A percentile compares a stretch with the other conserved stretches of the same genome.
Evolutionary conservation across 2,329 filamentous ascomycete genomes (phyloP).

Genomic region (Cytospora schulzeri): DNA sequence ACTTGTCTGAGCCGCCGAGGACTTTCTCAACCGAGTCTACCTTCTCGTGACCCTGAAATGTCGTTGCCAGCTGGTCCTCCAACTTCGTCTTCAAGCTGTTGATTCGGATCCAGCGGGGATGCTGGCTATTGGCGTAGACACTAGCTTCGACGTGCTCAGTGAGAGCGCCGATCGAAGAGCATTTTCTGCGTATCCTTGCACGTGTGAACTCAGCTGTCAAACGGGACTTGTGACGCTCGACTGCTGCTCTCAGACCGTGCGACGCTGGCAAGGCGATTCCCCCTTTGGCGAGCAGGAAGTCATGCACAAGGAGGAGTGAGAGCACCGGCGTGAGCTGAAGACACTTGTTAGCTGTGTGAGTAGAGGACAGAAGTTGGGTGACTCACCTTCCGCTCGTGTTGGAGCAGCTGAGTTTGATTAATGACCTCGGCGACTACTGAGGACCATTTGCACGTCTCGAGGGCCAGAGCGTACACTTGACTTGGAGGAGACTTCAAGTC

Average conservation of each 20-base stretch:
- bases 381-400: conserved; percentile 79
- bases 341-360: conserved; percentile 33
- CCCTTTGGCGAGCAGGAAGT: conserved; percentile 77
- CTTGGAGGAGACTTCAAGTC: conserved; percentile 74
- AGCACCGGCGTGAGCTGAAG: conserved; percentile 76
- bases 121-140: conserved; percentile 54
- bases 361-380: not conserved
- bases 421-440: conserved; percentile 84
- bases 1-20: conserved; percentile 47
- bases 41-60: conserved; percentile 66
- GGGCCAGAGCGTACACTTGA: conserved; percentile 84
- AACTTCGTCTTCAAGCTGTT: conserved; percentile 77
- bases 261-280: conserved; percentile 80
- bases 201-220: conserved; percentile 82
- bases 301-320: conserved; percentile 81
- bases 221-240: conserved; percentile 81
- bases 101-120: conserved; percentile 90
- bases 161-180: conserved; percentile 68
- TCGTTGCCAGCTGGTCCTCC: conserved; percentile 71
- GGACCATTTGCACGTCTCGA: conserved; percentile 92
- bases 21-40: conserved; percentile 61
- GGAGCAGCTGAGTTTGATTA: conserved; percentile 74
- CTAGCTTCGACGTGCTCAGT: conserved; percentile 58
- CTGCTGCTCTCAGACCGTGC: conserved; percentile 74
- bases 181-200: conserved; percentile 71